Percentiles rank a stretch among this genome's conserved stretches.
These are phyloP conservation scores for Trichosporon sp. DNA, from an alignment of 1,284 basidiomycete genomes.

Conservation along the genomic window DNA sequence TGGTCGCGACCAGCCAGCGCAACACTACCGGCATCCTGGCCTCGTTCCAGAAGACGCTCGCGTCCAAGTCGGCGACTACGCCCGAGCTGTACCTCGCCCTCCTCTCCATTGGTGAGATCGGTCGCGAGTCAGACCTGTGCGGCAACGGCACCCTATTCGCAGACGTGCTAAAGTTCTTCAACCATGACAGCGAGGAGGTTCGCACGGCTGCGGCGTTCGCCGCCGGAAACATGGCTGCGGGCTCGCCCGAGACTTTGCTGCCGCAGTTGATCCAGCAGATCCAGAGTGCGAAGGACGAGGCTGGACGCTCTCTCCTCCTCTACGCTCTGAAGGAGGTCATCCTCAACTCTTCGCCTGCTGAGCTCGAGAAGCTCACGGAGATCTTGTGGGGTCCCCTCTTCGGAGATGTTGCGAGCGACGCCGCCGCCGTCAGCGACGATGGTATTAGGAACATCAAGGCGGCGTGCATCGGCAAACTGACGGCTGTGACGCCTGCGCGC, in stretches of 20 bases:
- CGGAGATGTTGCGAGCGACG: conserved; percentile 46
- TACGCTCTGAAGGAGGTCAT: conserved; percentile 96
- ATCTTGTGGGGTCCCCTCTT: conserved; percentile 86
- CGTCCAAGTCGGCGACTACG: conserved; percentile 62
- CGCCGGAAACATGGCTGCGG: conserved; percentile 90
- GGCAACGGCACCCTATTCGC: conserved; percentile 69
- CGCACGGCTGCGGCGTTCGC: conserved; percentile 86
- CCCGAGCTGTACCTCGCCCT: conserved; percentile 72
- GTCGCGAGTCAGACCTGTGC: conserved; percentile 82
- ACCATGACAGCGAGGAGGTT: conserved; percentile 73
- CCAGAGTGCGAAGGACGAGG: conserved; percentile 60
- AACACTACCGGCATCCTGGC: conserved; percentile 74
- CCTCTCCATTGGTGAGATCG: conserved; percentile 82
- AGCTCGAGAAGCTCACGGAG: conserved; percentile 79
- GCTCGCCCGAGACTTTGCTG: conserved; percentile 77
- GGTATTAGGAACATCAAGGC: conserved; percentile 90
- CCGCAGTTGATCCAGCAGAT: conserved; percentile 79
- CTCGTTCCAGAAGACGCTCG: conserved; percentile 71
- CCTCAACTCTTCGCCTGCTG: conserved; percentile 75
- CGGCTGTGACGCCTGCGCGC: conserved; percentile 78
- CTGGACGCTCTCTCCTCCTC: conserved; percentile 74
- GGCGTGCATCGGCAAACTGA: conserved; percentile 92
- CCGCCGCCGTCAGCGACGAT: conserved; percentile 69
- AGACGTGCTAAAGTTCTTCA: conserved; percentile 67
- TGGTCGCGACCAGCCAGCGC: conserved; percentile 64